Evolutionary conservation across 2,329 filamentous ascomycete genomes (phyloP).

Genomic region (Diaporthe sp.): DNA sequence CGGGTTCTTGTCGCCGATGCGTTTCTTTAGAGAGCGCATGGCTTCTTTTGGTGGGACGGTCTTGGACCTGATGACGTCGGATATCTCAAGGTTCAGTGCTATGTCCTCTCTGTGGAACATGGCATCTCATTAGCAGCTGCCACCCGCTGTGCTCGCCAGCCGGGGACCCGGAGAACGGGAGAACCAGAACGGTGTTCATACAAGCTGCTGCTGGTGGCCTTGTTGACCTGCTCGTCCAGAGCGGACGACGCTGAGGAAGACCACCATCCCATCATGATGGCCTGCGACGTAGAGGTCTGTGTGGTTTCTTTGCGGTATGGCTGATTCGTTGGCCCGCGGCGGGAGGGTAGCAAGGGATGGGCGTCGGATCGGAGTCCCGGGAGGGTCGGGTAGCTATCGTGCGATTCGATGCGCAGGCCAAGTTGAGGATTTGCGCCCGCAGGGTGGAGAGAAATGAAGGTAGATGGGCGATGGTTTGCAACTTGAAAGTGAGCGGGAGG

Average conservation of each 20-base stretch:
- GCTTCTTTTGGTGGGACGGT: conserved; percentile 97
- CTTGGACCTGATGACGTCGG: conserved; percentile 96
- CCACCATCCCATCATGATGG: conserved; percentile 91
- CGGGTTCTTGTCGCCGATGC: conserved; percentile 97
- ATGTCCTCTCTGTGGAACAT: conserved; percentile 83
- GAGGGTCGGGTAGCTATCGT: neutral
- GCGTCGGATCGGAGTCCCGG: neutral
- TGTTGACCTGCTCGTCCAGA: conserved; percentile 97
- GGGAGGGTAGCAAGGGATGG: conserved; percentile 15
- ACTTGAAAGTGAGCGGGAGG: conserved; percentile 5
- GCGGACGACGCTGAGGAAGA: conserved; percentile 91
- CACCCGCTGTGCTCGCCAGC: neutral
- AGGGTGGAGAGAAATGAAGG: neutral
- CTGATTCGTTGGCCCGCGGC: neutral
- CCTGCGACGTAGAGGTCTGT: neutral
- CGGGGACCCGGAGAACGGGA: neutral
- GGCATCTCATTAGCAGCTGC: conserved; percentile 39
- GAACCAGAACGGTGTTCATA: conserved; percentile 60
- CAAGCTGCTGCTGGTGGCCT: conserved; percentile 94
- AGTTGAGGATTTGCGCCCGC: neutral
- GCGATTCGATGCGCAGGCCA: conserved; percentile 6
- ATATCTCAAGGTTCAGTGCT: conserved; percentile 96
- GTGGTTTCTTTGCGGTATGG: neutral
- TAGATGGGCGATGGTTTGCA: conserved; percentile 13
- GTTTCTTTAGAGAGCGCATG: conserved; percentile 94